These are phyloP conservation scores for Penicillium desertorum DNA, from an alignment of 495 filamentous ascomycete genomes.

Conservation along the genomic window DNA sequence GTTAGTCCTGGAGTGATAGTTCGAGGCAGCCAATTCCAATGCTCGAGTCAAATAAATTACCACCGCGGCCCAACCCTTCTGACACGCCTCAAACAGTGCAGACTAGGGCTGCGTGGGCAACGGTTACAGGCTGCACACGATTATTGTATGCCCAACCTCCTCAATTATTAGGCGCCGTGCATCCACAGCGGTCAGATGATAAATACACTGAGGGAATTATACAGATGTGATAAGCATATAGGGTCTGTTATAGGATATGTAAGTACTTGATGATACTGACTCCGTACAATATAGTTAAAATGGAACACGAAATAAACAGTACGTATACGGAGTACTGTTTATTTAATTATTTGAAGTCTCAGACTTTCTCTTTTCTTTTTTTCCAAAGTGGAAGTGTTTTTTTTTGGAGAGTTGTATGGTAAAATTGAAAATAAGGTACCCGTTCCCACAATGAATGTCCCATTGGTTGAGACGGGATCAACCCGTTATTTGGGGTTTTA, in stretches of 20 bases:
- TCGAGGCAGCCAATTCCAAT: conserved; percentile 9
- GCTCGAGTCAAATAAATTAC: conserved; percentile 18
- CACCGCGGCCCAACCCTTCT: conserved; percentile 23
- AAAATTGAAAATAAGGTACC: conserved; percentile 18
- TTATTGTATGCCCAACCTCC: conserved; percentile 29
- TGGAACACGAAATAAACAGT: neutral
- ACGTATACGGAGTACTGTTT: neutral
- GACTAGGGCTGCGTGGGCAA: conserved; percentile 20
- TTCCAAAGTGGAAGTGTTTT: neutral
- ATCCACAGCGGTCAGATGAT: conserved; percentile 14
- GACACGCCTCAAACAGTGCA: conserved; percentile 3
- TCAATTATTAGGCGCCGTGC: conserved; percentile 23
- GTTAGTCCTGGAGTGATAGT: neutral
- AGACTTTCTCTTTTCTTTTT: neutral
- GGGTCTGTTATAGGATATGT: neutral
- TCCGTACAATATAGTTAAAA: neutral
- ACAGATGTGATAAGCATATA: neutral
- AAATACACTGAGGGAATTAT: conserved; percentile 2
- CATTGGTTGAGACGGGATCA: conserved; percentile 23
- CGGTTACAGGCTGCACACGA: conserved; percentile 20
- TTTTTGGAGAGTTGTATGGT: conserved; percentile 3
- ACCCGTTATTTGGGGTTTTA: conserved; percentile 10
- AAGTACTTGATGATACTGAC: neutral
- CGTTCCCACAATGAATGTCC: conserved; percentile 10
- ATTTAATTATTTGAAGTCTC: too few species aligned